Conservation (phyloP, 306 rosid genomes). For the Vigna radiata region DNA sequence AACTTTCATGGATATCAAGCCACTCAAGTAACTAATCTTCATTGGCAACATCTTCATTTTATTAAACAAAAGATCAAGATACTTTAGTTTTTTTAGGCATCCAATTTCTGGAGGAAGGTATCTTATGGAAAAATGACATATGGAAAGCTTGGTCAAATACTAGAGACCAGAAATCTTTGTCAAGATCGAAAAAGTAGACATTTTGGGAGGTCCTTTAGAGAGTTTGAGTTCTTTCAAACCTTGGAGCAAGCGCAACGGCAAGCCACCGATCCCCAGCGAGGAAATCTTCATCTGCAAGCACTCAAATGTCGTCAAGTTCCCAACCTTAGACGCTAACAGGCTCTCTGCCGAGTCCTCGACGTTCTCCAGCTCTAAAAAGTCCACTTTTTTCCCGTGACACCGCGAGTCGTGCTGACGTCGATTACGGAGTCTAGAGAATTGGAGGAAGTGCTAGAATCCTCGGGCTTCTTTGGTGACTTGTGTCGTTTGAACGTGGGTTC, state of each 20-base stretch:
- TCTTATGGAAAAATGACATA: slow-evolving; percentile 89
- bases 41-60: slow-evolving; percentile 84
- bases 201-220: slow-evolving; percentile 78
- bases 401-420: slow-evolving; percentile 63
- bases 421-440: slow-evolving; percentile 39
- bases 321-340: slow-evolving; percentile 70
- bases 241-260: slow-evolving; percentile 65
- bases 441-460: slow-evolving; percentile 35
- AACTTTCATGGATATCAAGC: slow-evolving; percentile 75
- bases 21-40: slow-evolving; percentile 73
- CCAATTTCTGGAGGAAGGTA: slow-evolving; percentile 97
- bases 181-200: slow-evolving; percentile 76
- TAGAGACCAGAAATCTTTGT: slow-evolving; percentile 78
- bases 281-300: slow-evolving; percentile 82
- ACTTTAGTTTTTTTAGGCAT: slow-evolving; percentile 81
- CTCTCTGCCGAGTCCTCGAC: slow-evolving; percentile 59
- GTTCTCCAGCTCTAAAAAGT: slow-evolving; percentile 56
- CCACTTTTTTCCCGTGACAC: slow-evolving; percentile 76
- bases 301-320: slow-evolving; percentile 67
- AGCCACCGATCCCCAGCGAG: slow-evolving; percentile 81
- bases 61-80: slow-evolving; percentile 92
- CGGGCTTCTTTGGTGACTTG: slow-evolving; percentile 35
- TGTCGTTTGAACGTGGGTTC: slow-evolving; percentile 44
- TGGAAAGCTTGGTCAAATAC: slow-evolving; percentile 79
- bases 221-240: slow-evolving; percentile 92